Conservation (phyloP, 176 grass and related monocot genomes). For the Ensete glaucum region DNA sequence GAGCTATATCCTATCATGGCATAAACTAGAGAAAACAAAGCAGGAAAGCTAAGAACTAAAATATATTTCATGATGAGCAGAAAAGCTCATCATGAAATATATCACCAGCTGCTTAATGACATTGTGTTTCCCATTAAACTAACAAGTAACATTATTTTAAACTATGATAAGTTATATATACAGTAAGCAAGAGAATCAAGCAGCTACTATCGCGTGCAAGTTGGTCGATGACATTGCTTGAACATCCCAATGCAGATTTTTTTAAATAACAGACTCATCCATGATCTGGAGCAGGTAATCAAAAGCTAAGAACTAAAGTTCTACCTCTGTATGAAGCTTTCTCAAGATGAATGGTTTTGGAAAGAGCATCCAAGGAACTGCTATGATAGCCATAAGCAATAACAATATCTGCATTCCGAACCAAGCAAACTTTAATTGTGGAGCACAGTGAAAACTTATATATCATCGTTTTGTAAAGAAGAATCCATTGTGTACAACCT, state of each 20-base stretch:
- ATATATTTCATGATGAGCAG: too few species aligned
- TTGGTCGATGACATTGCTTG: background rate
- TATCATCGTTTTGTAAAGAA: slow-evolving; percentile 21
- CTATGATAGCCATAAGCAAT: slow-evolving; percentile 69
- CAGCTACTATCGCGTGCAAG: background rate
- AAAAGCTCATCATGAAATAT: too few species aligned
- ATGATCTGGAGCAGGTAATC: background rate
- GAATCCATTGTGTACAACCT: slow-evolving; percentile 44
- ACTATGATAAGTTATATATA: background rate
- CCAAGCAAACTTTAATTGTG: slow-evolving; percentile 20
- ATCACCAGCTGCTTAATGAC: background rate
- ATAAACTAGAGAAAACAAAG: background rate
- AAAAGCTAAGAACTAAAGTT: background rate
- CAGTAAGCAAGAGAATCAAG: background rate
- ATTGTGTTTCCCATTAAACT: background rate
- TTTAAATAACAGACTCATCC: background rate
- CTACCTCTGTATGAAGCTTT: slow-evolving; percentile 88
- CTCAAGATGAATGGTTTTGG: slow-evolving; percentile 90
- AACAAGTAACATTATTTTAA: background rate
- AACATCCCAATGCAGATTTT: background rate
- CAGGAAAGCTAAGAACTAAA: background rate
- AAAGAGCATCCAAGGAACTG: slow-evolving; percentile 99
- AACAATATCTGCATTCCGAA: slow-evolving; percentile 64
- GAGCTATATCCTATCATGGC: background rate
- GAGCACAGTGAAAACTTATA: slow-evolving; percentile 10